Base-by-base conservation (phyloP, 2,329 filamentous ascomycete species). In the Lachnellula hyalina region DNA sequence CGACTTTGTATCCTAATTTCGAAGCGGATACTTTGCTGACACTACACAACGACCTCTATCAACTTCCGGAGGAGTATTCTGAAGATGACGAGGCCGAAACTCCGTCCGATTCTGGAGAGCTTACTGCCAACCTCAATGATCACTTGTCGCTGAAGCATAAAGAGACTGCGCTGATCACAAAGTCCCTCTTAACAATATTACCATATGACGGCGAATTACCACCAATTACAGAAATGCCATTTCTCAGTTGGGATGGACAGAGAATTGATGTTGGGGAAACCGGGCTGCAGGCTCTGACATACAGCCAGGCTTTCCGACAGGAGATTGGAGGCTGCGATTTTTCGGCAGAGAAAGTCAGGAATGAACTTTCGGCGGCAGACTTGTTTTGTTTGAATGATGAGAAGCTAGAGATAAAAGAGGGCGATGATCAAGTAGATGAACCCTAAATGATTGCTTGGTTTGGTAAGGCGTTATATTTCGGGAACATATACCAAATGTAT, bases 21-120 rank as follows among this genome's bases (percentile, higher is more conserved):
- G 71, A 51, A n/a, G 28, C 54, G 32, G 57, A 66, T 55, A 53
- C 81, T 4, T 73, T 96, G 12, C 83, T 84, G n/a, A 87, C 84
- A 0, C 74, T 93, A 0, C 92, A 96, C 69, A 83, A 80, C 56
- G 92, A 96, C 61, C 73, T 95, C 5, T 84, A 83, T 56, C 80
- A 82, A 40, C 67, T 77, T 1, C 91, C 91, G 0, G 90, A 96
- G 69, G 92, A 86, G 64, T 84, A 81, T 57, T 42, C 47, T 12
- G 53, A 64, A 9, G 63, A 69, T 21, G 54, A 56, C 41, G 56
- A 32, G 53, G 65, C 49, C 49, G 58, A 47, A 51, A 58, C 19
- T 25, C 41, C 49, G 21, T 17, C 49, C 21, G 23, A 49, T 15
- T 28, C 48, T 11, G 49, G 35, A n/a, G 65, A 67, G 17, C 51